These are phyloP conservation scores for Candida maltosa DNA, from an alignment of 805 yeast species.

Conservation along the genomic window DNA sequence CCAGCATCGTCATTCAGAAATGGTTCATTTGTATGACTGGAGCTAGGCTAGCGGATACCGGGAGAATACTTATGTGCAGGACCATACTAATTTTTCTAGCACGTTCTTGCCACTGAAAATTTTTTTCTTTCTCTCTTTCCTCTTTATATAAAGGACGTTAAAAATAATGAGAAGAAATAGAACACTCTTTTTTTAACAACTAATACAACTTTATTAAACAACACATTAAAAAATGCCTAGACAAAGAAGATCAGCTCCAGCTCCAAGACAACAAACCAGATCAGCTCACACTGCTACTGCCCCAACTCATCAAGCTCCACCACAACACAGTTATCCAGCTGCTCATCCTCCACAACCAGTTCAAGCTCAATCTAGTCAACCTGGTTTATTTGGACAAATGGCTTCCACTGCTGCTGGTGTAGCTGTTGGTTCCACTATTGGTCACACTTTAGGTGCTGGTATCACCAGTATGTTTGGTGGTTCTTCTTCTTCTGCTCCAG, in stretches of 20 bases:
- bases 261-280: slow-evolving; percentile 54
- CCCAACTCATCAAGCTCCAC: slow-evolving; percentile 10
- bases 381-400: slow-evolving; percentile 95
- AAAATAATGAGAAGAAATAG: not conserved
- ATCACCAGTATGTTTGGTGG: slow-evolving; percentile 84
- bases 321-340: slow-evolving; percentile 23
- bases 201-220: slow-evolving; percentile 4
- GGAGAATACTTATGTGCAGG: too few relatives aligned
- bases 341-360: slow-evolving; percentile 49
- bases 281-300: slow-evolving; percentile 78
- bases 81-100: too few relatives aligned
- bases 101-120: too few relatives aligned
- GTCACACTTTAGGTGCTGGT: slow-evolving; percentile 96
- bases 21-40: too few relatives aligned
- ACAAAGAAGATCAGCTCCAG: slow-evolving; percentile 52
- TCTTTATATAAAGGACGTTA: not conserved
- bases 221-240: slow-evolving; percentile 44
- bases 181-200: not conserved
- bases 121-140: too few relatives aligned
- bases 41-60: too few relatives aligned
- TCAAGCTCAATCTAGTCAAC: slow-evolving; percentile 48
- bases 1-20: too few relatives aligned
- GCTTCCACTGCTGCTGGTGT: slow-evolving; percentile 99
- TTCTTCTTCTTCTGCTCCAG: slow-evolving; percentile 50
- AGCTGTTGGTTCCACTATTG: slow-evolving; percentile 96